A percentile compares a stretch with the other conserved stretches of the same genome.
Conservation (phyloP, 495 filamentous ascomycete species). For the Podospora bellae-mahoneyi region DNA sequence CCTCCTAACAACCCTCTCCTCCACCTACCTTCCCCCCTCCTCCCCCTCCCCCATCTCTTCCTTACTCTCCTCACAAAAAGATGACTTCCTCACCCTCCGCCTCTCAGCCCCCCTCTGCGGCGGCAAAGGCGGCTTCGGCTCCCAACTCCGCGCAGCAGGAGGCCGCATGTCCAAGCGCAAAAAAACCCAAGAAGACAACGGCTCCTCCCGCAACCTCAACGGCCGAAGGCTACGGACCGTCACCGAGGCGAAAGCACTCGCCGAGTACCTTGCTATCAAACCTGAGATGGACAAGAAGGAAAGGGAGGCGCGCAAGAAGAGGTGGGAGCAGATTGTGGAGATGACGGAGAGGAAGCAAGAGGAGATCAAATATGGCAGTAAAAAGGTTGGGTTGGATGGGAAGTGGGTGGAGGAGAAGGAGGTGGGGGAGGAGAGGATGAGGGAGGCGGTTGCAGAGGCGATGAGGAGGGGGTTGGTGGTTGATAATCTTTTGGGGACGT, state of each 20-base stretch:
- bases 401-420: conserved; percentile 94
- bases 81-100: conserved; percentile 74
- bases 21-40: conserved; percentile 58
- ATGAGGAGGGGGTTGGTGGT: conserved; percentile 64
- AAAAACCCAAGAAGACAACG: conserved; percentile 76
- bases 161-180: conserved; percentile 97
- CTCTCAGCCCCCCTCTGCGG: conserved; percentile 72
- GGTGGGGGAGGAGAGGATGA: conserved; percentile 73
- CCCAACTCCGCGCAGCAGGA: conserved; percentile 91
- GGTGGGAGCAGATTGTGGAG: conserved; percentile 84
- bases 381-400: conserved; percentile 67
- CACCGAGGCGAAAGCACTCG: conserved; percentile 88
- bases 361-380: conserved; percentile 66
- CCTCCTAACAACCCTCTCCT: conserved; percentile 77
- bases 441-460: conserved; percentile 75
- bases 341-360: conserved; percentile 75
- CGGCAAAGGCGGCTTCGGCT: conserved; percentile 96
- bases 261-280: conserved; percentile 92
- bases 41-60: conserved; percentile 50
- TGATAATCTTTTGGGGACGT: conserved; percentile 48
- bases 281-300: conserved; percentile 95
- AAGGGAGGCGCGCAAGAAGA: conserved; percentile 71
- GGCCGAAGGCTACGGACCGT: conserved; percentile 87
- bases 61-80: conserved; percentile 32
- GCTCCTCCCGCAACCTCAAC: conserved; percentile 88